Evolutionary conservation across 2,329 filamentous ascomycete species (phyloP).

Genomic region (Botrytis porri): DNA sequence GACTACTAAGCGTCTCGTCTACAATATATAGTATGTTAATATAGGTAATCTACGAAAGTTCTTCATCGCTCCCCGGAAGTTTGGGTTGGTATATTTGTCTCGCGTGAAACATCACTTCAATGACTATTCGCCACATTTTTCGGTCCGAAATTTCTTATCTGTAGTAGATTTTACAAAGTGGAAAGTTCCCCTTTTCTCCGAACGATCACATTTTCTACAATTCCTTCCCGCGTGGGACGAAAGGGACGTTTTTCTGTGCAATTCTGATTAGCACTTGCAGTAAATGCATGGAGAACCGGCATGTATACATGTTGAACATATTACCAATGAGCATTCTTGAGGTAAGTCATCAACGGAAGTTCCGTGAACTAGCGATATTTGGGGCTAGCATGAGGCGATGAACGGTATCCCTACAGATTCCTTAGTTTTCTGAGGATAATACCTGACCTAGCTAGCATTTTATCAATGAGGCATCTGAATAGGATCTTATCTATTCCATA

Average conservation of each 20-base stretch:
- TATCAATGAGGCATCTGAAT: background rate
- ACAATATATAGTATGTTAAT: background rate
- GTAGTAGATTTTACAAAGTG: background rate
- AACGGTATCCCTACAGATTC: background rate
- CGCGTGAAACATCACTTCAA: too few relatives aligned
- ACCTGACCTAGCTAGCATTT: background rate
- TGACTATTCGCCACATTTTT: background rate
- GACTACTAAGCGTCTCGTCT: background rate
- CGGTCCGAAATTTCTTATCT: fast-evolving
- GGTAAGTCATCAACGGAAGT: background rate
- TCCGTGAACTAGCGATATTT: too few relatives aligned
- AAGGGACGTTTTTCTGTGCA: background rate
- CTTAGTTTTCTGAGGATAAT: background rate
- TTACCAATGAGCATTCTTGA: background rate
- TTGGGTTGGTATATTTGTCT: background rate
- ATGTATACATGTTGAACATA: too few relatives aligned
- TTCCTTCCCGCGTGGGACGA: background rate
- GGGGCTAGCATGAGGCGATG: background rate
- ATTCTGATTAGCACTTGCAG: too few relatives aligned
- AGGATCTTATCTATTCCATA: background rate
- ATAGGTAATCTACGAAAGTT: background rate
- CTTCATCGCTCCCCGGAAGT: background rate
- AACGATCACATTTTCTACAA: background rate
- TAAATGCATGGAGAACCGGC: background rate
- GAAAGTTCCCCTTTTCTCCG: background rate